These are phyloP conservation scores for Chlorencoelia australis DNA, from an alignment of 2,329 filamentous ascomycete genomes.

Conservation along the genomic window DNA sequence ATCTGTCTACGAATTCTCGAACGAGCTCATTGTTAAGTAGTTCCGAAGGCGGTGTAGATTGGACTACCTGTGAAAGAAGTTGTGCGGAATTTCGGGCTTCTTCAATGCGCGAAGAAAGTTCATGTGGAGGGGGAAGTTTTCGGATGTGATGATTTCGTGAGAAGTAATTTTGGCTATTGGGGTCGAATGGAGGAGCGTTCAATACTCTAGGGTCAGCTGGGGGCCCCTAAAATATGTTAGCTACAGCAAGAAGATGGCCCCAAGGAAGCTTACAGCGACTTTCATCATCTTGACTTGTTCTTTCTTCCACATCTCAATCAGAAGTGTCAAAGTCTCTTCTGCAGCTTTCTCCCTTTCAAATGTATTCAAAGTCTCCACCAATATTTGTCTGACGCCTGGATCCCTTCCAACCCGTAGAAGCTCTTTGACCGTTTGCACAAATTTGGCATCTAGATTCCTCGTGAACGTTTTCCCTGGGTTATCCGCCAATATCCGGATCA, in stretches of 20 bases:
- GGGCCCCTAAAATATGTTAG: conserved; percentile 5
- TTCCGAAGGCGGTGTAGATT: conserved; percentile 70
- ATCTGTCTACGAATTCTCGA: conserved; percentile 83
- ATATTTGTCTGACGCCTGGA: conserved; percentile 68
- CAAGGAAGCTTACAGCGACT: conserved; percentile 30
- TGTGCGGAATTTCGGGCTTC: conserved; percentile 87
- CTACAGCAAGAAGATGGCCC: conserved; percentile 1
- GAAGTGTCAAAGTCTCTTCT: conserved; percentile 61
- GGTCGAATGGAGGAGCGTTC: conserved; percentile 34
- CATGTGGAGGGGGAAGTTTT: conserved; percentile 54
- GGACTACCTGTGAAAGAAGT: conserved; percentile 82
- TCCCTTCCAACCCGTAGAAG: conserved; percentile 63
- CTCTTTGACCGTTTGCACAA: conserved; percentile 65
- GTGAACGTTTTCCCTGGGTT: conserved; percentile 89
- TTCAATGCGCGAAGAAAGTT: conserved; percentile 74
- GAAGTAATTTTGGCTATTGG: conserved; percentile 47
- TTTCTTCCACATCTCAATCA: conserved; percentile 82
- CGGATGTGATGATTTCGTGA: conserved; percentile 39
- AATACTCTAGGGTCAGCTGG: conserved; percentile 30
- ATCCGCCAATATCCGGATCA: conserved; percentile 81
- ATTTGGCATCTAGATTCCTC: conserved; percentile 79
- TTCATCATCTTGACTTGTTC: conserved; percentile 59
- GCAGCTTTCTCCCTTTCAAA: conserved; percentile 57
- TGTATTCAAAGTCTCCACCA: conserved; percentile 76
- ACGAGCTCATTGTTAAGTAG: conserved; percentile 78